Evolutionary conservation across 1,139 yeast species (phyloP).

Genomic region (Hemisphaericaspora lyxosophila): DNA sequence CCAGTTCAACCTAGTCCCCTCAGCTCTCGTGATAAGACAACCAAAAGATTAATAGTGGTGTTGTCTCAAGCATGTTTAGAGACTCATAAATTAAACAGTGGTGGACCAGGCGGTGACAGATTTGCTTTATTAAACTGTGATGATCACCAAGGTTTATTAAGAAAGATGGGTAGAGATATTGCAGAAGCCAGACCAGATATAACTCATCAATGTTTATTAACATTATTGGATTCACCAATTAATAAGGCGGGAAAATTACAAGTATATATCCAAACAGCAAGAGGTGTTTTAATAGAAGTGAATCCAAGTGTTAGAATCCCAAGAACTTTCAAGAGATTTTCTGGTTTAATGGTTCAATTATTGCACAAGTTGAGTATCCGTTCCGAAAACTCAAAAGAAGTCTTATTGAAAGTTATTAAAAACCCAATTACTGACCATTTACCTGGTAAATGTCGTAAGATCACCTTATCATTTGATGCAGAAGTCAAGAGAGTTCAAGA

Average conservation of each 20-base stretch:
- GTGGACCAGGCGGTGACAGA: conserved; percentile 84
- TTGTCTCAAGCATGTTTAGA: conserved; percentile 93
- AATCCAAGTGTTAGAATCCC: conserved; percentile 97
- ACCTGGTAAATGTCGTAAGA: conserved; percentile 92
- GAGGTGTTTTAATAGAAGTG: conserved; percentile 92
- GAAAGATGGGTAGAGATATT: conserved; percentile 95
- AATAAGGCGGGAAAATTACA: conserved; percentile 96
- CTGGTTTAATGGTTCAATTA: conserved; percentile 96
- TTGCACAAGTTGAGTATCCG: conserved; percentile 89
- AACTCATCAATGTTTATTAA: conserved; percentile 91
- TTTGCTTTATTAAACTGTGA: conserved; percentile 93
- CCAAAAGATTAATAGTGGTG: conserved; percentile 86
- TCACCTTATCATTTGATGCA: conserved; percentile 93
- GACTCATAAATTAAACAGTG: conserved; percentile 81
- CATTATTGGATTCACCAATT: conserved; percentile 91
- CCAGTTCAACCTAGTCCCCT: conserved; percentile 85
- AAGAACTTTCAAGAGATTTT: conserved; percentile 94
- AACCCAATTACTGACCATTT: conserved; percentile 96
- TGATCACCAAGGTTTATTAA: conserved; percentile 93
- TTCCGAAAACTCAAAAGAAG: conserved; percentile 93
- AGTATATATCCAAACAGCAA: conserved; percentile 93
- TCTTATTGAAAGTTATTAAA: conserved; percentile 87
- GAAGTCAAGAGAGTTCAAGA: conserved; percentile 86
- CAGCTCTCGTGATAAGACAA: conserved; percentile 76
- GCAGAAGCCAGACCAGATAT: conserved; percentile 98